Evolutionary conservation across 2,329 filamentous ascomycete species (phyloP), one percentile per base, ranked within the genome.

Genomic region (Fusarium veterinarium): DNA sequence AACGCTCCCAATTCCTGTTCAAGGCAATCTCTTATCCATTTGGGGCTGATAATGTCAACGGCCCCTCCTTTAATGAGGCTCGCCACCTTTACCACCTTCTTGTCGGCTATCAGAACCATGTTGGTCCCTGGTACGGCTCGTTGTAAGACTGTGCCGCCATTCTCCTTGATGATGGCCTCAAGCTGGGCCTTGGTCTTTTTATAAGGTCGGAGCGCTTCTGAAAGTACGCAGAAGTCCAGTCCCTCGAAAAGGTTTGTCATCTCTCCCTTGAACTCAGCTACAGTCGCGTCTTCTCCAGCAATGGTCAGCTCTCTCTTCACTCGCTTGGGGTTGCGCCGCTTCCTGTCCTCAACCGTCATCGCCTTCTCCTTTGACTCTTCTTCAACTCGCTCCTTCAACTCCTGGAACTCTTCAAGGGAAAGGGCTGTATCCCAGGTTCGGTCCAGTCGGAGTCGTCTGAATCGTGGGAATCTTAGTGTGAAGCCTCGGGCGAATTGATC

Each of bases 391-490:
- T 85, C 84, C 72, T 93, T 92, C 20, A 98, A 83, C 12, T 91
- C 88, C 23, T 91, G 82, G 76, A 98, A 97, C 49, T 95, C 93
- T 49, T 93, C 89, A 3, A 94, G 84, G 2, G 93, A 93, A 5
- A 98, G 85, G 1, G 94, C 93, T 38, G 90, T 90, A 52, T 93
- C 87, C 95, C 96, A 99, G 62, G 88, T 86, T 74, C 95, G 94
- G 81, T 98, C 96, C n/a, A 89, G 86, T 8, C 95, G 90, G 10
- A 98, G 83, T 40, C 87, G 88, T 71, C 94, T 94, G 82, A 98
- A 97, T 2, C 96, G 91, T 4, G 96, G 96, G 76, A 99, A 99
- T 2, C 96, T 91, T 42, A 99, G 84, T 0, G 96, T 98, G 68
- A 92, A 85, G 2, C 89, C 89, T 20, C 90, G 90, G 12, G 92